Evolutionary conservation across 2,329 filamentous ascomycete species (phyloP), one percentile per base, ranked within the genome.

Genomic region (Aspergillus ibericus): DNA sequence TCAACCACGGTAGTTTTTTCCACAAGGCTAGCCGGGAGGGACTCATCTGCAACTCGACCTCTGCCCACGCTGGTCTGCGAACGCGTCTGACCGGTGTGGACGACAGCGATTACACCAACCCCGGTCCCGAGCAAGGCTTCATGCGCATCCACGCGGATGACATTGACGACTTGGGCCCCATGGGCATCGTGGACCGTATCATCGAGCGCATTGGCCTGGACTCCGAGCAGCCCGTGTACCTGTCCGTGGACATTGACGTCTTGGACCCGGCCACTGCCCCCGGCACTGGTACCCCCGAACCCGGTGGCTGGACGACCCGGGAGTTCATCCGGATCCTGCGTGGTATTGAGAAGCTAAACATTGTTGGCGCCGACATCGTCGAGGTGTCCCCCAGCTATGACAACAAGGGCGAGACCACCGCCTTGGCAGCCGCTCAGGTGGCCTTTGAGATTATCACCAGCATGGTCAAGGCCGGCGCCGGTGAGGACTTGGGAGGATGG

Each of bases 1-100:
- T 96, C 79, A 96, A 88, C 70, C 92, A 96, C 75, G 92, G 93
- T 4, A 91, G 86, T 65, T 95, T 96, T 87, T 96, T 96, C 81
- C 93, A 91, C 89, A 84, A 93, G 65, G 92, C 92, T 5, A 87
- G 88, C 50, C 86, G 87, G 29, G 92, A 96, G 73, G 91, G 90
- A 0, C 78, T 96, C 25, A 87, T 96, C 58, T 82, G 85, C 60
- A 93, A 93, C 73, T 78, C 81, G 13, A 88, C 85, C 0, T 90
- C 86, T 20, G 90, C 95, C 5, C 92, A 96, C 73, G 92, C 91
- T 0, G 92, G 92, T 1, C 80, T 96, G 52, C 87, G 92, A 46
- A 96, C 91, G 0, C 83, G 91, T 1, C 81, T 96, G 5, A 86
- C 85, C 0, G 88, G 87, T 40, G 77, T 79, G 44, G 86, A 86